Evolutionary conservation across 805 yeast genomes (phyloP), one percentile per base, ranked within the genome.

Genomic region (Candida manassasensis): DNA sequence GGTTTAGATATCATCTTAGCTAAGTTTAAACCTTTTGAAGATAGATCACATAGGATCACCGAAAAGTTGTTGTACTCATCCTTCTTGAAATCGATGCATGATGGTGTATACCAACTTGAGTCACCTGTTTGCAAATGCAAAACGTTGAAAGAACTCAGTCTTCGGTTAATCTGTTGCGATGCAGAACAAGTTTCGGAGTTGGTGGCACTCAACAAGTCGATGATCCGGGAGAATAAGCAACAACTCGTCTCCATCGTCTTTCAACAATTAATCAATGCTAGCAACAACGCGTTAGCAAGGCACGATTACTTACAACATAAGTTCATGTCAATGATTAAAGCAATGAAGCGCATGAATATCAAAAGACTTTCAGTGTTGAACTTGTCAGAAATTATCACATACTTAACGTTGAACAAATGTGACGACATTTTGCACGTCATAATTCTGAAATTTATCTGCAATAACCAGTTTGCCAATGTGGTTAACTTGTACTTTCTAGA

Each of bases 401-500:
- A 62, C 11, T 50, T 65, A 35, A 43, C 63, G 0, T 27, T 38
- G 1, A 42, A 41, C 11, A 43, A 52, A 14, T 50, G 59, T 6
- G 44, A 34, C 7, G 53, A 50, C 4, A 29, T 47, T 4, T 47
- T 63, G 38, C 50, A 50, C 31, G 37, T 60, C 17, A 38, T 66
- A 13, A 38, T 59, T 32, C 46, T 42, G 29, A 60, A 62, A 41
- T 44, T 61, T 15, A 31, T 53, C 25, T 38, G 47, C 16, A 38
- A 36, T 19, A 36, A 40, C 14, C 27, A 38, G 4, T 35, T 50
- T 13, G 29, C 54, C 8, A 40, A 46, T 11, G 33, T 53, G 6
- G 21, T 63, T 18, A 60, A 57, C 39, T 59, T 60, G 31, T 61
- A 58, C 35, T 58, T 59, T 34, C 39, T 64, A 42, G 57, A 58